Base-by-base conservation (phyloP, 805 yeast species). In the Lachancea lanzarotensis region DNA sequence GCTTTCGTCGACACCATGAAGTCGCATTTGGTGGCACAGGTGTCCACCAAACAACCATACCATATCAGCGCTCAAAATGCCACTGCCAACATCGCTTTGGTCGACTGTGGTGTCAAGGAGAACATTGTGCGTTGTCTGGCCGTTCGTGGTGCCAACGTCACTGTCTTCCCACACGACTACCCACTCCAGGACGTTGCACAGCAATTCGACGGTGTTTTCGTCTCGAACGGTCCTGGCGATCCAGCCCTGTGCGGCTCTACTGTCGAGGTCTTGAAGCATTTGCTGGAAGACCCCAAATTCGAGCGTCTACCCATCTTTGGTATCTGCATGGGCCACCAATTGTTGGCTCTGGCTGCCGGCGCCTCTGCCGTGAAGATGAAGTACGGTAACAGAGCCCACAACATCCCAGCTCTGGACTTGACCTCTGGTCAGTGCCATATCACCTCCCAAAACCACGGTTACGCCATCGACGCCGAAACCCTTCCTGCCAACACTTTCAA, bases 371-470 rank as follows among this genome's bases (percentile, higher is more conserved):
- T 83, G 60, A 93, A 95, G 70, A 75, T 93, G 76, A 90, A 88
- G 69, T 93, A 90, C 65, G 99, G 99, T 70, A 93, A 93, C 76
- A 84, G 98, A 71, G 99, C 97, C 22, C 98, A 95, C 71, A 93
- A 93, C 67, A 95, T 95, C 52, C 98, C 99, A 46, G 95, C 96
- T 12, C 76, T 90, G 63, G 96, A 91, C 65, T 67, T 90, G 57
- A 72, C 81, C 43, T 84, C 95, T 27, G 97, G 98, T 47, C 82
- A 84, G 63, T 91, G 98, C 67, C 96, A 93, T 68, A 95, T 93
- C 66, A 93, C 99, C 11, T 91, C 98, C 22, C 99, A 93, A 73
- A 93, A 93, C 71, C 98, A 95, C 65, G 98, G 98, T 51, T 93
- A 88, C 63, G 98, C 98, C 8, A 98, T 95, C 39, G 96, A 90